Evolutionary conservation across 164 flowering plant genomes (phyloP).

Genomic region (Dillenia turbinata): DNA sequence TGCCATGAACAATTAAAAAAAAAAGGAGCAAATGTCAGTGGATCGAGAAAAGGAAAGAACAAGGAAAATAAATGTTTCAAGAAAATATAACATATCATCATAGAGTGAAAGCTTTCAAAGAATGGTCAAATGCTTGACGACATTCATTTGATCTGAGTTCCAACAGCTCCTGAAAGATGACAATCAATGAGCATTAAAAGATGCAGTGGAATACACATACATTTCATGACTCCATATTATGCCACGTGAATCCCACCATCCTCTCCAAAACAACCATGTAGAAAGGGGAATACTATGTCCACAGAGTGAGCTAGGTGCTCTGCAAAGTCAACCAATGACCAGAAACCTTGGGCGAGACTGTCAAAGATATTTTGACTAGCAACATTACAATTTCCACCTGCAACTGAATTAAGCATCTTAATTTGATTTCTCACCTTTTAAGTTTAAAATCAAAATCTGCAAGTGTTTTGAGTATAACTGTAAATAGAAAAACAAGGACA

Average conservation of each 20-base stretch:
- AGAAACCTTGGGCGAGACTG: slow-evolving; percentile 88
- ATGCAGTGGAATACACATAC: not conserved
- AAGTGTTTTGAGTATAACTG: slow-evolving; percentile 96
- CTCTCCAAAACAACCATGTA: slow-evolving; percentile 86
- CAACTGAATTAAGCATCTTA: not conserved
- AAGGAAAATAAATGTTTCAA: slow-evolving; percentile 1
- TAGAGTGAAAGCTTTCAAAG: not conserved
- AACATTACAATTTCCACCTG: too few species aligned
- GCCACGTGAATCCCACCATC: too few species aligned
- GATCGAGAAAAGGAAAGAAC: not conserved
- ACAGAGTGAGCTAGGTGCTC: slow-evolving; percentile 72
- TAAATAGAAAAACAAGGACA: too few species aligned
- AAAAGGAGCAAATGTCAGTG: not conserved
- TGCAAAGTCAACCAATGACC: slow-evolving; percentile 63
- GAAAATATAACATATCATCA: not conserved
- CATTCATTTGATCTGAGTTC: slow-evolving; percentile 75
- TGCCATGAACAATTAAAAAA: slow-evolving; percentile 35
- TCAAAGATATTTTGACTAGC: too few species aligned
- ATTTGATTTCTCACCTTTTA: slow-evolving; percentile 47
- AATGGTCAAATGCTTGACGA: slow-evolving; percentile 73
- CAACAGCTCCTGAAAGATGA: slow-evolving; percentile 64
- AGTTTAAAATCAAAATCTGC: slow-evolving; percentile 95
- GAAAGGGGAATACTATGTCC: slow-evolving; percentile 90
- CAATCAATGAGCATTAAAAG: slow-evolving; percentile 3
- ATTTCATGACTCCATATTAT: not conserved